Conservation (phyloP, 2,329 filamentous ascomycete species). For the Fusarium brevicatenulatum region DNA sequence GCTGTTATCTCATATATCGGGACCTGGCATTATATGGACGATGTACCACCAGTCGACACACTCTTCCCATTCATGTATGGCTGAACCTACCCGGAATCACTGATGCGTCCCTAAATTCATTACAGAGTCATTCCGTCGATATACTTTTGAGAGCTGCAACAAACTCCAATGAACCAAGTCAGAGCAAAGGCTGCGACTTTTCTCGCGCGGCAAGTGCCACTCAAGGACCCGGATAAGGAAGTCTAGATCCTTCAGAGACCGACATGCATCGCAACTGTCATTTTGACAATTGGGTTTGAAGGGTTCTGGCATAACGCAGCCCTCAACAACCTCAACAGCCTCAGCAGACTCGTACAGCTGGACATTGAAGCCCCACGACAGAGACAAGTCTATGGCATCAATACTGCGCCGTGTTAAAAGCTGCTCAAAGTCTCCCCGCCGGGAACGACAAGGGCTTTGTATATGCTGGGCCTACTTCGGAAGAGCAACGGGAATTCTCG, state of each 20-base stretch:
- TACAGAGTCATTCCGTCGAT: no score
- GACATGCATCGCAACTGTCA: background rate
- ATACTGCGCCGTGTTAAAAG: rapidly evolving
- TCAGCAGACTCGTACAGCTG: no score
- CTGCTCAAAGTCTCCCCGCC: rapidly evolving
- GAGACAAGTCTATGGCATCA: background rate
- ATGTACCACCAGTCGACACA: background rate
- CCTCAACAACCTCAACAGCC: background rate
- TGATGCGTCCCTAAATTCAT: rapidly evolving
- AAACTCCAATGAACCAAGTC: background rate
- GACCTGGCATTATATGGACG: background rate
- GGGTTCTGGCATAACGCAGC: background rate
- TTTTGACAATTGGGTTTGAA: background rate
- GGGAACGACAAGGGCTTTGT: background rate
- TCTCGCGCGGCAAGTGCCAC: no score
- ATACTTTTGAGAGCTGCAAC: background rate
- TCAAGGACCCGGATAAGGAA: background rate
- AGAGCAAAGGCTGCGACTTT: background rate
- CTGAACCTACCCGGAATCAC: no score
- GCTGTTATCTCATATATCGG: background rate
- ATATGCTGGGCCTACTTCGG: background rate
- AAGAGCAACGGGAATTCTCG: background rate
- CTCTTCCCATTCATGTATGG: rapidly evolving
- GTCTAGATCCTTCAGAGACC: background rate
- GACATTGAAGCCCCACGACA: no score